phyloP scores from a whole-genome alignment of 2,329 filamentous ascomycete species.

The Colletotrichum brevisporum region DNA sequence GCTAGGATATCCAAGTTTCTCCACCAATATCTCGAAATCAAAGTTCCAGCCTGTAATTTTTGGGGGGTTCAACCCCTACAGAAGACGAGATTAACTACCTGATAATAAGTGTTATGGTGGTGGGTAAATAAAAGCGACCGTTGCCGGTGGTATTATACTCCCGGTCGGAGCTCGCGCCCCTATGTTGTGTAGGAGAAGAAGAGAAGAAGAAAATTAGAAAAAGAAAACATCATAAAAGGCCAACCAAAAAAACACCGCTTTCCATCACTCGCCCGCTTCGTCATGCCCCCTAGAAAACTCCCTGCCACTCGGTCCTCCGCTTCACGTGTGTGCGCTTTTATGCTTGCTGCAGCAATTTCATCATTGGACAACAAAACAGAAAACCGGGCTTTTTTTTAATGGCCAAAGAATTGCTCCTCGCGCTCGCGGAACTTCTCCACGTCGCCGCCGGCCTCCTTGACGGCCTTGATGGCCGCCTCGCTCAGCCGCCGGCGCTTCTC shows the following conservation, averaged over 20 bases:
- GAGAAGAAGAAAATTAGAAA: neutral
- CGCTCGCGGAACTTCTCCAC: slow-evolving; percentile 66
- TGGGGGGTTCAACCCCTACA: slow-evolving; percentile 18
- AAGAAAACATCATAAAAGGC: slow-evolving; percentile 4
- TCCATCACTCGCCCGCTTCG: neutral
- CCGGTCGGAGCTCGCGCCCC: slow-evolving; percentile 25
- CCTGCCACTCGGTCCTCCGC: neutral
- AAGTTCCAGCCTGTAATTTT: slow-evolving; percentile 37
- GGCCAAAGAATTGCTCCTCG: slow-evolving; percentile 59
- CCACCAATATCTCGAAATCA: slow-evolving; percentile 30
- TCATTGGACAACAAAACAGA: slow-evolving; percentile 45
- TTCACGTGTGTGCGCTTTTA: slow-evolving; percentile 15
- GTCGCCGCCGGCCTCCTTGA: slow-evolving; percentile 80
- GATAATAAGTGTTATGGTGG: neutral
- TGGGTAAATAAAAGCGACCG: slow-evolving; percentile 16
- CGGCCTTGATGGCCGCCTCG: slow-evolving; percentile 77
- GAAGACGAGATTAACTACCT: slow-evolving; percentile 33
- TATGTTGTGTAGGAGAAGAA: slow-evolving; percentile 16
- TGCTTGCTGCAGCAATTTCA: slow-evolving; percentile 4
- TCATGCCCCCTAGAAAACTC: slow-evolving; percentile 16
- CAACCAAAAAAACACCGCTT: neutral
- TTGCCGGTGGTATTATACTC: neutral
- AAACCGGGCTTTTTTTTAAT: slow-evolving; percentile 44
- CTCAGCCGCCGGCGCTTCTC: slow-evolving; percentile 80
- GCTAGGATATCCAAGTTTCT: slow-evolving; percentile 26